Percentiles rank a stretch among this genome's conserved stretches.
Evolutionary conservation across 2,329 filamentous ascomycete genomes (phyloP).

Genomic region (Fusarium musae): DNA sequence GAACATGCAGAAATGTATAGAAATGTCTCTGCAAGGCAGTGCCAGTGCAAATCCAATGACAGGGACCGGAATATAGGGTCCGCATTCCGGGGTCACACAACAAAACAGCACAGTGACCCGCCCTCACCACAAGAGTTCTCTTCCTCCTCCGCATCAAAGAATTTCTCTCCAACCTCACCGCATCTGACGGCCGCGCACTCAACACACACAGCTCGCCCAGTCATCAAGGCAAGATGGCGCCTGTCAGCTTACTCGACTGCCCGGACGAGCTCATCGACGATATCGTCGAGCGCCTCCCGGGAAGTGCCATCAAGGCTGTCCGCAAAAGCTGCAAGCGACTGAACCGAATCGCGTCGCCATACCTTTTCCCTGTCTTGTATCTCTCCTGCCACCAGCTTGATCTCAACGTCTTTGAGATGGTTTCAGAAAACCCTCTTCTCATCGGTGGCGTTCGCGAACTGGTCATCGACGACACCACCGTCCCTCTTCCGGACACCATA

Average conservation of each 20-base stretch:
- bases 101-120: no score
- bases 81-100: not conserved
- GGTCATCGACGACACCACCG: not conserved
- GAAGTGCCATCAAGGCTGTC: not conserved
- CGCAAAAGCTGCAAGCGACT: not conserved
- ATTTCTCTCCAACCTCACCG: not conserved
- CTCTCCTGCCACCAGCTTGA: slow-evolving; percentile 22
- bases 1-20: no score
- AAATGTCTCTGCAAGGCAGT: not conserved
- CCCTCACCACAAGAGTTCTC: no score
- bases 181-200: not conserved
- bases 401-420: not conserved
- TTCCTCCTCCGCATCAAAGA: no score
- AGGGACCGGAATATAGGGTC: no score
- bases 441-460: slow-evolving; percentile 6
- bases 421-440: not conserved
- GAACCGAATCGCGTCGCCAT: not conserved
- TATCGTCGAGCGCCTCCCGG: not conserved
- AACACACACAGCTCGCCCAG: not conserved
- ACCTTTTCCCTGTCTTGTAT: not conserved
- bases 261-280: not conserved
- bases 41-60: no score
- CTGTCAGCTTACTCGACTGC: not conserved
- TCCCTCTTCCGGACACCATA: not conserved
- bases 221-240: not conserved